These are phyloP conservation scores for Aspergillus pseudoterreus DNA, from an alignment of 2,329 filamentous ascomycete species.

Conservation along the genomic window DNA sequence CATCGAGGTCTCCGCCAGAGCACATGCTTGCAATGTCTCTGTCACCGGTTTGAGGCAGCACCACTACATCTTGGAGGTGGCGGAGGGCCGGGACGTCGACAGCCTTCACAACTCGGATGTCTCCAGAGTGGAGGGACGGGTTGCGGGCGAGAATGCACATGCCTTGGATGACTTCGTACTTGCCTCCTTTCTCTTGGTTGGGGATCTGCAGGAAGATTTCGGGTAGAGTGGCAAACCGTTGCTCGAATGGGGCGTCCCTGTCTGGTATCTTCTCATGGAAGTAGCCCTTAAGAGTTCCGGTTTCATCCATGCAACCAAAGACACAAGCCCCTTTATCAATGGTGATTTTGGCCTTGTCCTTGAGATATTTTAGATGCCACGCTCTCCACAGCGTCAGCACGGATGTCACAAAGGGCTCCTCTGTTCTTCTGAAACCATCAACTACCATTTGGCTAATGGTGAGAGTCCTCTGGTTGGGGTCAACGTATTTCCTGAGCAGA, in stretches of 20 bases:
- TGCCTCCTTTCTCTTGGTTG: conserved; percentile 49
- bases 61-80: conserved; percentile 80
- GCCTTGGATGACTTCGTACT: conserved; percentile 66
- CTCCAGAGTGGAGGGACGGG: conserved; percentile 88
- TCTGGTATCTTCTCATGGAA: conserved; percentile 45
- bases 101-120: conserved; percentile 82
- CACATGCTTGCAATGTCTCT: conserved; percentile 88
- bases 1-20: conserved; percentile 91
- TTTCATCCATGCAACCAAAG: conserved; percentile 86
- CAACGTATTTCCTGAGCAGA: conserved; percentile 71
- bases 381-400: conserved; percentile 79
- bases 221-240: conserved; percentile 58
- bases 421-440: conserved; percentile 69
- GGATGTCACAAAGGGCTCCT: conserved; percentile 79
- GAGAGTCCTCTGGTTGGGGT: conserved; percentile 78
- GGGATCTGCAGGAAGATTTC: conserved; percentile 88
- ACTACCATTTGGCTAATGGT: conserved; percentile 70
- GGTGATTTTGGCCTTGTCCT: conserved; percentile 84
- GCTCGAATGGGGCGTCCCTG: conserved; percentile 29
- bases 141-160: conserved; percentile 85
- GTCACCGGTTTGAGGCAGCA: conserved; percentile 80
- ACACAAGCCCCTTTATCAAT: conserved; percentile 82
- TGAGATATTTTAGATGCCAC: conserved; percentile 84
- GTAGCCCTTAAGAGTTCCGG: conserved; percentile 68
- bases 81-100: conserved; percentile 69